Base-by-base conservation (phyloP, 805 yeast species). In the Sugiyamaella boreocaroliniensis region DNA sequence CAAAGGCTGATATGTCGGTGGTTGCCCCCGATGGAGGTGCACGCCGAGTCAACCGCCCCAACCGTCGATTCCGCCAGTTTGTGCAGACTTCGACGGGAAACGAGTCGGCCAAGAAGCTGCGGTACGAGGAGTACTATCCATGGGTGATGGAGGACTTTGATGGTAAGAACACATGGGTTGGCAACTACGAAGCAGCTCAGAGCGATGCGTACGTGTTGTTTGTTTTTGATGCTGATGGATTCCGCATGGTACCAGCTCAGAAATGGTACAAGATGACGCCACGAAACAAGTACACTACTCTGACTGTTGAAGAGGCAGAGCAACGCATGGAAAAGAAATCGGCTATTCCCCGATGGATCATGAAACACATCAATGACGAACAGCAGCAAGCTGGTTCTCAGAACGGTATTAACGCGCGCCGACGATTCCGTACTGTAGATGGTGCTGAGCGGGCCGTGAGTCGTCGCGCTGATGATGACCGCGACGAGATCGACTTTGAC, bases 71-170 rank as follows among this genome's bases (percentile, higher is more conserved):
- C 37, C 29, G 32, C 20, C 89, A 89, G 66, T 89, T 97, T 1
- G 79, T 90, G 62, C 96, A 90, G 68, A 80, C 89, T 16, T 82
- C 79, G 60, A 79, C 84, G 26, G 81, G 88, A 66, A 89, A 89
- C 63, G 98, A 90, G 61, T 80, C 80, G 8, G 90, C 88, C 55
- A 78, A 92, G 57, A 85, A 82, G 64, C 73, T 93, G 57, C 77
- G 98, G 65, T 93, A 92, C 66, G 99, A 93, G 71, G 99, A 93
- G 70, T 88, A 85, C 67, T 92, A 87, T 63, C 99, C 99, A 0
- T 93, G 99, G 99, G 96, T 93, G 15, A 73, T 93, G 76, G 99
- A 93, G 71, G 99, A 93, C 70, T 92, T 86, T 67, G 97, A 89
- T 64, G 96, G 96, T 45, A 78, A 80, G 55, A 92, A 93, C 65